These are phyloP conservation scores for Penicillium fimorum DNA, from an alignment of 495 filamentous ascomycete species.

Conservation along the genomic window DNA sequence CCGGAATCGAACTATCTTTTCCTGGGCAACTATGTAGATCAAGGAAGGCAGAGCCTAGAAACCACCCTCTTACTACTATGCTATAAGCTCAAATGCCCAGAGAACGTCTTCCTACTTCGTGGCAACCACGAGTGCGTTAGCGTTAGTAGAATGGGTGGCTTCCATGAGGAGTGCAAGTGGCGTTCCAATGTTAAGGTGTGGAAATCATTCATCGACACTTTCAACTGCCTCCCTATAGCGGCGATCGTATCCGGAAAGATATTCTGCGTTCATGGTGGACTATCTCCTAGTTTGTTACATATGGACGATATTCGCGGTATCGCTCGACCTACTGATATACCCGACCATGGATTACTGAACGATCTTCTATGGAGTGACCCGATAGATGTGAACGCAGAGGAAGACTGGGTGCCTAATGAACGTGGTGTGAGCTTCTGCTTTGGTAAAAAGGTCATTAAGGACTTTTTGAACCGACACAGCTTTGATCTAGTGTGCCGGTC, in stretches of 20 bases:
- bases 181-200: constrained; percentile 97
- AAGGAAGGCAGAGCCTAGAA: constrained; percentile 94
- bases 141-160: constrained; percentile 97
- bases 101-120: constrained; percentile 96
- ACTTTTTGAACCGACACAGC: constrained; percentile 90
- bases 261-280: constrained; percentile 95
- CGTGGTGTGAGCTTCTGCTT: constrained; percentile 98
- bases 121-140: constrained; percentile 99
- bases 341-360: constrained; percentile 93
- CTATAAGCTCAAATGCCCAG: constrained; percentile 97
- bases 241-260: constrained; percentile 97
- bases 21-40: constrained; percentile 95
- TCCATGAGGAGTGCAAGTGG: constrained; percentile 98
- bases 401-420: constrained; percentile 97
- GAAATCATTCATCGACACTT: constrained; percentile 99
- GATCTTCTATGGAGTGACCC: constrained; percentile 98
- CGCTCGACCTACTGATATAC: constrained; percentile 91
- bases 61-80: constrained; percentile 92
- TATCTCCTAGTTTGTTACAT: constrained; percentile 86
- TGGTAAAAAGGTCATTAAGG: constrained; percentile 95
- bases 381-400: constrained; percentile 77
- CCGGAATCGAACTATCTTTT: constrained; percentile 93
- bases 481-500: constrained; percentile 96
- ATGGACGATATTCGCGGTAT: constrained; percentile 99
- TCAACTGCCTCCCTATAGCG: constrained; percentile 94